Evolutionary conservation across 108 stramenopile genomes (phyloP).

Genomic region (Cyclotella atomus): DNA sequence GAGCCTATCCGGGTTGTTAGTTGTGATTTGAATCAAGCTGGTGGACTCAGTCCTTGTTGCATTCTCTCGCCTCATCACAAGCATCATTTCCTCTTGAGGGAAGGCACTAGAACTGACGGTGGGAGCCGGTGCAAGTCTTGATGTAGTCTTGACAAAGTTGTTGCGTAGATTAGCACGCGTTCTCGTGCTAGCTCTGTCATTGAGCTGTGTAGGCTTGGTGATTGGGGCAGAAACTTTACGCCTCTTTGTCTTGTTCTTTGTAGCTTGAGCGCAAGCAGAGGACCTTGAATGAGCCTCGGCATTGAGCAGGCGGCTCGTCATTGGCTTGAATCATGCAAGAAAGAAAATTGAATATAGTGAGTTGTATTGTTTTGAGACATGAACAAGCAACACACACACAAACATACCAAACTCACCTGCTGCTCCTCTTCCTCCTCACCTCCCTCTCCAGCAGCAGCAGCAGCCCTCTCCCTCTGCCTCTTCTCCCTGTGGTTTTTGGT

Average conservation of each 20-base stretch:
- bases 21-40: not conserved
- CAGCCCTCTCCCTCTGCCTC: not conserved
- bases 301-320: not conserved
- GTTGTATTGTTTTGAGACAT: not conserved
- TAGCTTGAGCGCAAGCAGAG: not conserved
- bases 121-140: not conserved
- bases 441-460: not conserved
- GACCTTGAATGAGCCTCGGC: not conserved
- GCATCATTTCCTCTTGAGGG: not conserved
- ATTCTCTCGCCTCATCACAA: not conserved
- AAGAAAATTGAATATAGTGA: not conserved
- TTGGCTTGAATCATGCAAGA: not conserved
- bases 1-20: not conserved
- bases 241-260: not conserved
- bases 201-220: not conserved
- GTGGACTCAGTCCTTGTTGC: not conserved
- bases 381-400: not conserved
- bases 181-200: not conserved
- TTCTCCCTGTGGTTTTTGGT: not conserved
- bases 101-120: not conserved
- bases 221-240: not conserved
- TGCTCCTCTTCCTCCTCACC: not conserved
- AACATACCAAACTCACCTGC: not conserved
- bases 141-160: not conserved
- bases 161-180: not conserved